Base-by-base conservation (phyloP, 2,329 filamentous ascomycete genomes). In the Ustulina deusta region DNA sequence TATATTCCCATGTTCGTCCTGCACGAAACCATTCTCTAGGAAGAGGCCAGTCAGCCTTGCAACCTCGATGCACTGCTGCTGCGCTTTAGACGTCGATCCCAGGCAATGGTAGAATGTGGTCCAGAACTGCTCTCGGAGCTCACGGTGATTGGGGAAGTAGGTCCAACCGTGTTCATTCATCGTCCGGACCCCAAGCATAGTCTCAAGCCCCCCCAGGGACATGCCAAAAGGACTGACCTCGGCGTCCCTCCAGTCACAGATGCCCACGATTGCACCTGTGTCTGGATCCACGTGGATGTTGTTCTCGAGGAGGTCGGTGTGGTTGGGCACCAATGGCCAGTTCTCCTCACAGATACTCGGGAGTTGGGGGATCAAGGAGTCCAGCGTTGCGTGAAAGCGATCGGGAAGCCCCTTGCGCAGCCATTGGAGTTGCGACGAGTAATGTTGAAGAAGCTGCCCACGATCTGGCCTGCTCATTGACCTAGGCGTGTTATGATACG, bases 281-380 rank as follows among this genome's bases (percentile, higher is more conserved):
- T 49, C 42, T 20, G 42, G 48, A 51, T 70, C 62, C 29, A 72
- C 69, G 55, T 72, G 69, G 51, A 71, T 72, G 51, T 72, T 72
- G 60, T 71, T 72, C 60, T 72, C 71, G 9, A 72, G 48, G 46
- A 71, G 66, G 44, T 72, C 66, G 27, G 42, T 65, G 36, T 72
- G 66, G 32, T 72, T 64, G 27, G 60, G 66, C 55, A 68, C 64
- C 38, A 66, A 22, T 17, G 66, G 71, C 66, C 65, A 72, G 57
- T 65, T 48, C 15, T 65, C 46, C 10, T 36, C 64, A 51, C 56
- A 69, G 17, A 72, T 38, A 27, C 34, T 40, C 17, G 68, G 68
- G 55, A 72, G 63, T 27, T 66, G 56, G 6, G 56, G 38, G 36
- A 69, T 65, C 34, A 72, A 15, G 11, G 15, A 15, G 10, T 65